Base-by-base conservation (phyloP, 257 asterid species). In the Agastache rugosa region DNA sequence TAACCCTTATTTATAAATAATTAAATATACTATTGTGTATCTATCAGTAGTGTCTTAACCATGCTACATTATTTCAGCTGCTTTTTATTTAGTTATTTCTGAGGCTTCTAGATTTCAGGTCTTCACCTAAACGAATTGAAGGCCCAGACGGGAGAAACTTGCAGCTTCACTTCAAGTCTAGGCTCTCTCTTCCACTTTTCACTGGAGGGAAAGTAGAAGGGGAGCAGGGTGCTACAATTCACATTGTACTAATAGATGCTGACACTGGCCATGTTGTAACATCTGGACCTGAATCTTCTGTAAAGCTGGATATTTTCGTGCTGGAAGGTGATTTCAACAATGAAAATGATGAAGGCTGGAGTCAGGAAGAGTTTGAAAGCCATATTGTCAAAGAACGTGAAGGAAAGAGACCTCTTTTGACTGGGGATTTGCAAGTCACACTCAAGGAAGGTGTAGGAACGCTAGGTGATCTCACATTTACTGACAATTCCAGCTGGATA, bases 361-460 rank as follows among this genome's bases (percentile, higher is more conserved):
- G 84, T 50, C 90, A 75, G 75, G 98, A 94, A 87, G 97, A 92
- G 81, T 94, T 94, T 75, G 98, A 92, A 69, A 85, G 96, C 80
- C 98, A 94, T 73, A 79, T 92, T 23, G 99, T 94, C 70, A 94
- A 90, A 84, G 99, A 94, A 48, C 97, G 98, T 58, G 97, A 94
- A 66, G 99, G 99, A 68, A 94, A 88, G 79, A 85, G 99, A 74
- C 99, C 98, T 63, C 92, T 94, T 70, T 83, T 92, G 86, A 85
- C 84, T 65, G 98, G 99, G 56, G 99, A 94, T 67, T 81, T 92
- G 77, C 97, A 87, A 76, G 90, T 94, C 73, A 83, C 88, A 3
- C 98, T 94, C 47, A 92, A 92, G 82, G 99, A 94, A 90, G 99
- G 99, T 72, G 96, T 94, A 54, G 98, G 99, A 77, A 92, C 99